phyloP scores from a whole-genome alignment of 345 rosid species.

The Hevea brasiliensis region DNA sequence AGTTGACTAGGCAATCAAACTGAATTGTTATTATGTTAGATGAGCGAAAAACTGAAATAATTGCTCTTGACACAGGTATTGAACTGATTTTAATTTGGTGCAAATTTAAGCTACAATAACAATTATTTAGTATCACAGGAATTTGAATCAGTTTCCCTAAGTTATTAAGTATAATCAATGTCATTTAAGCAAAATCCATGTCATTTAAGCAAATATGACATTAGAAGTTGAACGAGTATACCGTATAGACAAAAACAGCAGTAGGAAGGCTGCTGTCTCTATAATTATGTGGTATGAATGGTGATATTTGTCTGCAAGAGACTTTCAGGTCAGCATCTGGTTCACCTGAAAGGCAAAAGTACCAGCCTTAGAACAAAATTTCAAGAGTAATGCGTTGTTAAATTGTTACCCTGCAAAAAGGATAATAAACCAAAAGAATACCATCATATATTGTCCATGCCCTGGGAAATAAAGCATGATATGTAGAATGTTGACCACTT shows the following conservation, averaged over 20 bases:
- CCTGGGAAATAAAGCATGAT: slow-evolving; percentile 97
- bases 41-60: neutral
- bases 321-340: slow-evolving; percentile 96
- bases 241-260: slow-evolving; percentile 96
- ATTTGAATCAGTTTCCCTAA: neutral
- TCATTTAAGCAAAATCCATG: neutral
- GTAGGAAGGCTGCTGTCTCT: slow-evolving; percentile 96
- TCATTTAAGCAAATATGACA: neutral
- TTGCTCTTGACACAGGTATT: neutral
- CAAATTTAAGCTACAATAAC: neutral
- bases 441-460: slow-evolving; percentile 99
- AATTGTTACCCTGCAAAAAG: slow-evolving; percentile 9
- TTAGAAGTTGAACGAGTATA: slow-evolving; percentile 41
- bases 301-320: slow-evolving; percentile 96
- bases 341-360: slow-evolving; percentile 62
- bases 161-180: neutral
- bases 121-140: neutral
- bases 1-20: neutral
- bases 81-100: neutral
- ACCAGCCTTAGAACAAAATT: slow-evolving; percentile 16
- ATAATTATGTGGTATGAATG: slow-evolving; percentile 94
- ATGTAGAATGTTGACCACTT: slow-evolving; percentile 92
- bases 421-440: slow-evolving; percentile 30
- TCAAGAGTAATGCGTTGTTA: slow-evolving; percentile 13
- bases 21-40: neutral